Conservation (phyloP, 345 rosid species). For the Brassica cretica region DNA sequence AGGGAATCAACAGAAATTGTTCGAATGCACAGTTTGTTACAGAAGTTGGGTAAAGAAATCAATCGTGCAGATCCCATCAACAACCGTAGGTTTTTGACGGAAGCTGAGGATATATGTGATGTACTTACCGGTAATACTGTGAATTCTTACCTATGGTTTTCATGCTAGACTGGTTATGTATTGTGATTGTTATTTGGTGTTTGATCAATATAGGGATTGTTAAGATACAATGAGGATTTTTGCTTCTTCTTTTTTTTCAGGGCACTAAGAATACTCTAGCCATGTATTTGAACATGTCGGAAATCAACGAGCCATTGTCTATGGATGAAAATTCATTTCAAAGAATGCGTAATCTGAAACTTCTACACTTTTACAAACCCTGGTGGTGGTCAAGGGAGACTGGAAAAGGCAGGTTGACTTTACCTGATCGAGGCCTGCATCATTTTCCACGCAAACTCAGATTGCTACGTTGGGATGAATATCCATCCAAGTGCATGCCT, state of each 20-base stretch:
- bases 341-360: neutral
- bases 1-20: neutral
- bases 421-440: neutral
- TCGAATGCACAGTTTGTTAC: constrained; percentile 36
- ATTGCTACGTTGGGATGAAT: neutral
- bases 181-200: neutral
- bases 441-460: neutral
- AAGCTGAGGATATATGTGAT: neutral
- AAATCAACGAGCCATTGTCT: neutral
- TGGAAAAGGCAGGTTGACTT: neutral
- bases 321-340: neutral
- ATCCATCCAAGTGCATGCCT: neutral
- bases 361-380: neutral
- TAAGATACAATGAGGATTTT: neutral
- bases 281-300: neutral
- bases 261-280: neutral
- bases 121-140: neutral
- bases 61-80: constrained; percentile 15
- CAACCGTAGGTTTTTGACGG: constrained; percentile 30
- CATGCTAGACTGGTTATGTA: neutral
- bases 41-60: constrained; percentile 31
- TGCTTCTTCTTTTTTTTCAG: neutral
- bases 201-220: neutral
- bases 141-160: neutral
- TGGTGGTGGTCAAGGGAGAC: neutral